Conservation (phyloP, 371 early-diverging fungal genomes). For the Mucor indicus region DNA sequence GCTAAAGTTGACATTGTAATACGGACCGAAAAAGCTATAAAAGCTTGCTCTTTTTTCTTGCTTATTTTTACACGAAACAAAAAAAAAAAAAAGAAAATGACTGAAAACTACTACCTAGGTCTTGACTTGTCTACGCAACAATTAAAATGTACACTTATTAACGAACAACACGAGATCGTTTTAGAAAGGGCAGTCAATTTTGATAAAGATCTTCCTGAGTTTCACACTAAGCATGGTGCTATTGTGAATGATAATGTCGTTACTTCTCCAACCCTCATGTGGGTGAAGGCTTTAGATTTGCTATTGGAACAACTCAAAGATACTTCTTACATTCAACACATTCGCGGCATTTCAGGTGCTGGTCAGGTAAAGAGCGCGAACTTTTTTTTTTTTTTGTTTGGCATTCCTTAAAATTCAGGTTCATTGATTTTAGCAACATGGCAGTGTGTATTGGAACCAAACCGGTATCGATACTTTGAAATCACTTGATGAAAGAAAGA, state of each 20-base stretch:
- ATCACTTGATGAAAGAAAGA: conserved; percentile 20
- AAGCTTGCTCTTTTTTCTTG: too few relatives aligned
- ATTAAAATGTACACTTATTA: conserved; percentile 65
- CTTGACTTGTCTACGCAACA: conserved; percentile 81
- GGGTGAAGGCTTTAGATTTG: conserved; percentile 73
- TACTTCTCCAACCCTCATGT: conserved; percentile 75
- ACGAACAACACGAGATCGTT: conserved; percentile 28
- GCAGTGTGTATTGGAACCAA: conserved; percentile 75
- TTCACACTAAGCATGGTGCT: conserved; percentile 51
- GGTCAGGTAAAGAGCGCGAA: conserved; percentile 69
- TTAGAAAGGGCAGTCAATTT: conserved; percentile 53
- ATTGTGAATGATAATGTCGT: conserved; percentile 46
- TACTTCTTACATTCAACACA: conserved; percentile 27
- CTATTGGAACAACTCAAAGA: conserved; percentile 46
- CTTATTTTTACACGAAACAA: too few relatives aligned
- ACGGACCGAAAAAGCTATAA: too few relatives aligned
- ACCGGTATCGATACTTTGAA: conserved; percentile 40
- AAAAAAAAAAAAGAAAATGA: too few relatives aligned
- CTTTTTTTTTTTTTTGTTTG: too few relatives aligned
- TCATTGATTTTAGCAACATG: conserved; percentile 65
- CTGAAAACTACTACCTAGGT: conserved; percentile 49
- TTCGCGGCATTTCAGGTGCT: conserved; percentile 66
- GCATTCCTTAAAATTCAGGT: too few relatives aligned
- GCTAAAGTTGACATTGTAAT: too few relatives aligned
- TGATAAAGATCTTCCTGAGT: conserved; percentile 59